A percentile compares a stretch with the other conserved stretches of the same genome.
Conservation (phyloP, 176 grass and related monocot species). For the Lolium perenne region DNA sequence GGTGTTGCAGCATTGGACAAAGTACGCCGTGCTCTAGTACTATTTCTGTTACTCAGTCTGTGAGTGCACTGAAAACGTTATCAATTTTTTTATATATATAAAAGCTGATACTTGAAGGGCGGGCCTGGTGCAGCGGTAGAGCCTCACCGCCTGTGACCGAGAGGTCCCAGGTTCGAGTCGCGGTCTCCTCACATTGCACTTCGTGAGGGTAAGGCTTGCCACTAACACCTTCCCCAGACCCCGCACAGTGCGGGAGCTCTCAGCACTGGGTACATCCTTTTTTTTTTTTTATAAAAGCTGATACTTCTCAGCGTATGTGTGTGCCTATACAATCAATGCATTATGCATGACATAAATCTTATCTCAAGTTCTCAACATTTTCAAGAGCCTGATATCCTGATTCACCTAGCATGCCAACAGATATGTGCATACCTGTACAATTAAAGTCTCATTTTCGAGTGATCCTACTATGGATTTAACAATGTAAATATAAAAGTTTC, state of each 20-base stretch:
- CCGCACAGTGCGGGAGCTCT: too few species aligned
- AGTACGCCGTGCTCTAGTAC: constrained; percentile 56
- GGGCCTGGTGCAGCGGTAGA: too few species aligned
- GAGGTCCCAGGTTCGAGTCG: too few species aligned
- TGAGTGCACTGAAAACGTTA: constrained; percentile 15
- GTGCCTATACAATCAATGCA: constrained; percentile 12
- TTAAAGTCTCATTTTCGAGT: constrained; percentile 30
- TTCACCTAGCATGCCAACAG: constrained; percentile 23
- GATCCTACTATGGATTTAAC: constrained; percentile 15
- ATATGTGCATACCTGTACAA: constrained; percentile 18
- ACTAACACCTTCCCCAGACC: too few species aligned
- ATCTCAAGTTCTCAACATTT: constrained; percentile 9
- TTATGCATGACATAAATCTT: background rate
- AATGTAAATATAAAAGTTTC: constrained; percentile 11
- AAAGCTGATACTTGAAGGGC: too few species aligned
- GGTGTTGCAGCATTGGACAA: constrained; percentile 91
- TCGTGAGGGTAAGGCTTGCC: too few species aligned
- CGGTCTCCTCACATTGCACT: too few species aligned
- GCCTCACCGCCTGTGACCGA: too few species aligned
- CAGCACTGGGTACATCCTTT: too few species aligned
- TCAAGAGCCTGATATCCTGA: constrained; percentile 12
- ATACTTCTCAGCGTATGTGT: constrained; percentile 15
- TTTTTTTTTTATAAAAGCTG: background rate
- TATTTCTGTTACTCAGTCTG: background rate
- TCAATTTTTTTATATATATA: background rate